These are phyloP conservation scores for Pogostemon cablin DNA, from an alignment of 257 asterid genomes.

Conservation along the genomic window DNA sequence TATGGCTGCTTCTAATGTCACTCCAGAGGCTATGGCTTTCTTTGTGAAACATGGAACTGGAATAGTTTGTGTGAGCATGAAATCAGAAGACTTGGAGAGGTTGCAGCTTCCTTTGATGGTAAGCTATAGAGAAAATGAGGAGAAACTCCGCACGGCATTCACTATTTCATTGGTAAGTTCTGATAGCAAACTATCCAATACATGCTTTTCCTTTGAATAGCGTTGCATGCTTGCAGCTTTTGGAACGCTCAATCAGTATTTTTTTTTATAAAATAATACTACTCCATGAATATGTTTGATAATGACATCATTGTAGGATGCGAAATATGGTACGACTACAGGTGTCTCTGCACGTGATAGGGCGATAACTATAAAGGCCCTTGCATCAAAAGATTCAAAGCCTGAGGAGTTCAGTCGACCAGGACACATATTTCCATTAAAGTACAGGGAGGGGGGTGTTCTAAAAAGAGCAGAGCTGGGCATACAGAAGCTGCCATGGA, in stretches of 20 bases:
- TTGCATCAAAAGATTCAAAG: conserved; percentile 75
- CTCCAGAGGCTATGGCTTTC: conserved; percentile 94
- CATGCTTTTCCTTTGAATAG: not conserved
- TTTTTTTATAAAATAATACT: not conserved
- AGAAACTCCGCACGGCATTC: conserved; percentile 88
- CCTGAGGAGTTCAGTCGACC: conserved; percentile 94
- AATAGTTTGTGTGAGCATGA: conserved; percentile 97
- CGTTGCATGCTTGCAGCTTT: not conserved
- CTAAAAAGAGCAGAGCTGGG: conserved; percentile 97
- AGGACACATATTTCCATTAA: conserved; percentile 93
- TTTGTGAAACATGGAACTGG: conserved; percentile 94
- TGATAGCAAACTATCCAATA: not conserved
- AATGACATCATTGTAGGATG: conserved; percentile 63
- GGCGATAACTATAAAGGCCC: conserved; percentile 76
- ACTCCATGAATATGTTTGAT: not conserved
- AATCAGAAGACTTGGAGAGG: conserved; percentile 80
- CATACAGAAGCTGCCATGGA: conserved; percentile 97
- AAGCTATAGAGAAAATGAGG: conserved; percentile 78
- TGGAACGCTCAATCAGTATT: not conserved
- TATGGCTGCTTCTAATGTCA: conserved; percentile 92
- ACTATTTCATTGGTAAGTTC: conserved; percentile 83
- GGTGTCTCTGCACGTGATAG: conserved; percentile 96
- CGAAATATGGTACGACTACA: conserved; percentile 84
- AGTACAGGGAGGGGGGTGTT: conserved; percentile 92
- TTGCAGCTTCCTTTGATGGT: conserved; percentile 92